phyloP scores from a whole-genome alignment of 768 basidiomycete genomes.

The Mycena indigotica region DNA sequence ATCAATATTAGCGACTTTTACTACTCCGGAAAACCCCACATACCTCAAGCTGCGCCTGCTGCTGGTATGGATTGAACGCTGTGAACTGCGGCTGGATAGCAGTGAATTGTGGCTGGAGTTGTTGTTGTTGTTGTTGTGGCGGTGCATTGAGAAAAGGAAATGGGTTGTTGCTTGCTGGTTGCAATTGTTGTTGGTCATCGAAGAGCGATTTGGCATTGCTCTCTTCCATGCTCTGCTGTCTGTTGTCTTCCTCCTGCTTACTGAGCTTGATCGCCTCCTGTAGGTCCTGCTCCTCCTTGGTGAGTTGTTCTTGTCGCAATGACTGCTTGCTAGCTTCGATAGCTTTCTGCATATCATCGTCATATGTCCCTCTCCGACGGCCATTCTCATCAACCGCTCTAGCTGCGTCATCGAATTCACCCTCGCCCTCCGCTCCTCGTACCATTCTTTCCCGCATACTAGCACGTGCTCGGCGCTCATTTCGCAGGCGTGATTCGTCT shows the following conservation, averaged over 20 bases:
- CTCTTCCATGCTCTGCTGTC: slow-evolving; percentile 71
- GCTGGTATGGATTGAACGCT: slow-evolving; percentile 92
- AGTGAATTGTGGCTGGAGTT: slow-evolving; percentile 77
- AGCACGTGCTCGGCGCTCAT: slow-evolving; percentile 82
- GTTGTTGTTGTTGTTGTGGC: slow-evolving; percentile 43
- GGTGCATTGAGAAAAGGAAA: slow-evolving; percentile 68
- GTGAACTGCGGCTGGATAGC: slow-evolving; percentile 83
- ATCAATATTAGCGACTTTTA: no score
- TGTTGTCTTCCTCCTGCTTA: slow-evolving; percentile 84
- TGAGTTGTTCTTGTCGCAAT: slow-evolving; percentile 69
- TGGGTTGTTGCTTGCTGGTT: slow-evolving; percentile 49
- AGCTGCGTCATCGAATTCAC: slow-evolving; percentile 43
- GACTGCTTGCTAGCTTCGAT: slow-evolving; percentile 88
- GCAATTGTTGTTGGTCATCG: slow-evolving; percentile 81
- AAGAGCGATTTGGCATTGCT: slow-evolving; percentile 77
- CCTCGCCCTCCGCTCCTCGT: slow-evolving; percentile 50
- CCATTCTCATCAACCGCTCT: slow-evolving; percentile 50
- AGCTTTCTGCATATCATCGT: slow-evolving; percentile 82
- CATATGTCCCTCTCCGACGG: slow-evolving; percentile 45
- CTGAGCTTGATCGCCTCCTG: slow-evolving; percentile 81
- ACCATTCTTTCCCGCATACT: slow-evolving; percentile 96
- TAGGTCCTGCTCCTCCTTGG: slow-evolving; percentile 81
- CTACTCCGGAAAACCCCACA: no score
- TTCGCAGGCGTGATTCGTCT: slow-evolving; percentile 82
- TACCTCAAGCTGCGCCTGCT: slow-evolving; percentile 88